Percentiles rank a stretch among this genome's conserved stretches.
phyloP scores from a whole-genome alignment of 2,329 filamentous ascomycete genomes.

The Nannizzia gypsea region DNA sequence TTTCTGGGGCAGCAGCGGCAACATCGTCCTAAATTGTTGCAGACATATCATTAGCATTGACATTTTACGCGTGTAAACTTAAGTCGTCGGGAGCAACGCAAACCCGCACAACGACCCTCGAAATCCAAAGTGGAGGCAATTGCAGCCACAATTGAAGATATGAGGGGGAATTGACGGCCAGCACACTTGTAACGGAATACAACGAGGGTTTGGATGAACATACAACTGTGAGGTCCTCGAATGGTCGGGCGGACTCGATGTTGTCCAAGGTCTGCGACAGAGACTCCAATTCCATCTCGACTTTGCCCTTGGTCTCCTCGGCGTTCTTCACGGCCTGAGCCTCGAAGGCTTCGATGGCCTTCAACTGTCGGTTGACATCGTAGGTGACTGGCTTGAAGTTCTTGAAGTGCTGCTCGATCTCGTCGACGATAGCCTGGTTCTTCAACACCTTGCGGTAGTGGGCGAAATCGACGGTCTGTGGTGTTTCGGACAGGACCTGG shows the following conservation, averaged over 20 bases:
- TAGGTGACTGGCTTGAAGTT: slow-evolving; percentile 86
- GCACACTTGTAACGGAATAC: background rate
- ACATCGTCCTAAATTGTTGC: slow-evolving; percentile 65
- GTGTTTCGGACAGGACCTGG: slow-evolving; percentile 66
- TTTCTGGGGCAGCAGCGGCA: slow-evolving; percentile 83
- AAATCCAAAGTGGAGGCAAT: background rate
- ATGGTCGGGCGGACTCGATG: slow-evolving; percentile 89
- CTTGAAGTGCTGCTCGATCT: slow-evolving; percentile 93
- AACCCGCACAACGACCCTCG: background rate
- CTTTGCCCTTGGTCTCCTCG: slow-evolving; percentile 89
- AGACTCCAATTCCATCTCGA: slow-evolving; percentile 88
- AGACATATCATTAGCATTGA: slow-evolving; percentile 8
- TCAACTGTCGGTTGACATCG: slow-evolving; percentile 86
- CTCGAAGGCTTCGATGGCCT: slow-evolving; percentile 97
- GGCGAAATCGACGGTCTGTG: slow-evolving; percentile 80
- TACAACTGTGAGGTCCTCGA: slow-evolving; percentile 96
- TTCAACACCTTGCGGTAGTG: slow-evolving; percentile 87
- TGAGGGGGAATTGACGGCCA: background rate
- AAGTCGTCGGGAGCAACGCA: background rate
- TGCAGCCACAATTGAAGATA: background rate
- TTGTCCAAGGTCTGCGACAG: slow-evolving; percentile 91
- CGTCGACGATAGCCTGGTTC: slow-evolving; percentile 89
- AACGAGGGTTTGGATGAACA: slow-evolving; percentile 35
- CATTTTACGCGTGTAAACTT: background rate
- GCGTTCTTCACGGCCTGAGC: slow-evolving; percentile 93